Evolutionary conservation across 2,329 filamentous ascomycete species (phyloP).

Genomic region (Aspergillus floridensis): DNA sequence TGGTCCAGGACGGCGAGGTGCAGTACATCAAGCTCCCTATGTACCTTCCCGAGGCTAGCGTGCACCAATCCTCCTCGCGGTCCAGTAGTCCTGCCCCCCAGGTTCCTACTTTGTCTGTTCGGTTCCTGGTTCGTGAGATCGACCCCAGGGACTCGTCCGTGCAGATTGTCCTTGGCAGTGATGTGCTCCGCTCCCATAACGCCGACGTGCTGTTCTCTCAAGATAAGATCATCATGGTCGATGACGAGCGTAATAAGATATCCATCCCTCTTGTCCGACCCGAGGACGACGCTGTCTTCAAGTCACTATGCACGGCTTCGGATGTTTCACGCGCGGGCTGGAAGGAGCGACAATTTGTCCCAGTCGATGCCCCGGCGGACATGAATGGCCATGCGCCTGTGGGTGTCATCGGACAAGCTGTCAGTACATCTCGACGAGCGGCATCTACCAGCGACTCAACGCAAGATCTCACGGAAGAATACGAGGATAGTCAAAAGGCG

Average conservation of each 20-base stretch:
- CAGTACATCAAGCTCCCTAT: slow-evolving; percentile 74
- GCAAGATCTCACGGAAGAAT: slow-evolving; percentile 24
- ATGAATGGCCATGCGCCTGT: slow-evolving; percentile 25
- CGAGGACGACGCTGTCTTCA: slow-evolving; percentile 80
- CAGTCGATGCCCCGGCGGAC: slow-evolving; percentile 8
- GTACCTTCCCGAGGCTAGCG: slow-evolving; percentile 86
- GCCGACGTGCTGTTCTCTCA: slow-evolving; percentile 91
- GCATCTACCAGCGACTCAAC: slow-evolving; percentile 27
- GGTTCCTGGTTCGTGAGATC: slow-evolving; percentile 68
- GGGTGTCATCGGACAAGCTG: slow-evolving; percentile 35
- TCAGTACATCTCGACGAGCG: slow-evolving; percentile 22
- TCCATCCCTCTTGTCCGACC: slow-evolving; percentile 90
- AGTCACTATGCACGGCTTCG: slow-evolving; percentile 64
- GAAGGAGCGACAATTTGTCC: slow-evolving; percentile 1
- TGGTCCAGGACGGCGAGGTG: slow-evolving; percentile 64
- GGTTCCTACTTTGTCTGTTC: slow-evolving; percentile 75
- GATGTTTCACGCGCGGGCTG: slow-evolving; percentile 15
- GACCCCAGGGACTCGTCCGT: slow-evolving; percentile 57
- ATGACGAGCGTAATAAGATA: slow-evolving; percentile 80
- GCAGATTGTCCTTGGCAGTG: slow-evolving; percentile 85
- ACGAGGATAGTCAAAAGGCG: slow-evolving; percentile 23
- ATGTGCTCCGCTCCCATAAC: slow-evolving; percentile 78
- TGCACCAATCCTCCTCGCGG: slow-evolving; percentile 68
- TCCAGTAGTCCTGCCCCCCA: slow-evolving; percentile 71
- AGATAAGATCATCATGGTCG: slow-evolving; percentile 82